Evolutionary conservation across 352 stramenopile species (phyloP).

Genomic region (Pythium insidiosum): DNA sequence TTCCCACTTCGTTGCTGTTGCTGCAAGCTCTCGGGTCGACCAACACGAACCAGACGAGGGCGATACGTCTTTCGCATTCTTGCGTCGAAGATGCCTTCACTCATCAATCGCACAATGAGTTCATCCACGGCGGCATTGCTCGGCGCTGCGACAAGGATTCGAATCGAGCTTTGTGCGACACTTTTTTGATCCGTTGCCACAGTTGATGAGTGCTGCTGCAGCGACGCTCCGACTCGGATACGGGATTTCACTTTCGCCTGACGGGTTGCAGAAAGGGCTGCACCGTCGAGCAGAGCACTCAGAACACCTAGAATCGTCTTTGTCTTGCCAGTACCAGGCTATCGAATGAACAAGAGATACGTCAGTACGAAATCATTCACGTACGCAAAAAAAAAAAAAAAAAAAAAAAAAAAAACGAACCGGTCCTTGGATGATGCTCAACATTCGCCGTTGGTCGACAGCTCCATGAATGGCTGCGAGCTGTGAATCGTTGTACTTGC

Average conservation of each 20-base stretch:
- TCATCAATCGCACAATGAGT: constrained; percentile 58
- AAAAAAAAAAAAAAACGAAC: too few relatives aligned
- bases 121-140: constrained; percentile 81
- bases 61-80: constrained; percentile 36
- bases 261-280: constrained; percentile 31
- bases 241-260: constrained; percentile 46
- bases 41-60: constrained; percentile 65
- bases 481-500: constrained; percentile 71
- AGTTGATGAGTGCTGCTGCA: constrained; percentile 20
- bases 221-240: constrained; percentile 65
- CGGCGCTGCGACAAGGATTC: constrained; percentile 63
- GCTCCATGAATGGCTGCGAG: constrained; percentile 60
- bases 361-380: constrained; percentile 1
- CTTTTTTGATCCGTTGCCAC: constrained; percentile 34
- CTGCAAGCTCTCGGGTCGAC: constrained; percentile 43
- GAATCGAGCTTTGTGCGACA: constrained; percentile 51
- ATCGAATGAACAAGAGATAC: not conserved
- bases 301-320: constrained; percentile 75
- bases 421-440: constrained; percentile 78
- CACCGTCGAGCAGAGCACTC: constrained; percentile 65
- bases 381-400: too few relatives aligned
- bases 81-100: constrained; percentile 50
- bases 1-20: constrained; percentile 14
- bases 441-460: constrained; percentile 39
- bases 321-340: constrained; percentile 79